These are phyloP conservation scores for Rhizophora apiculata DNA, from an alignment of 345 rosid species.

Conservation along the genomic window DNA sequence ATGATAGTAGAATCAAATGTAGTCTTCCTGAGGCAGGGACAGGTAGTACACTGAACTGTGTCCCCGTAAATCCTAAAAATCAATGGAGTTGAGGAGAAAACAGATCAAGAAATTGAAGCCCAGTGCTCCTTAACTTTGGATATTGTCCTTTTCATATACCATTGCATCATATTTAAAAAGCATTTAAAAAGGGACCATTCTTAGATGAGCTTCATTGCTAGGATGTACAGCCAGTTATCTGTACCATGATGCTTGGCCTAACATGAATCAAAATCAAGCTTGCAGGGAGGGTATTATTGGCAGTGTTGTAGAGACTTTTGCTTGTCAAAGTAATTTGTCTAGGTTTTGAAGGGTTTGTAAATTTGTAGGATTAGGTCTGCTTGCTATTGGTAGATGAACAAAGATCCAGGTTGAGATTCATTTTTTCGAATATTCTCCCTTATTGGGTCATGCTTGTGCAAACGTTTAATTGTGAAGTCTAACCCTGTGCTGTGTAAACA, in stretches of 20 bases:
- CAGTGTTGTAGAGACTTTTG: background rate
- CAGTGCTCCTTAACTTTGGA: background rate
- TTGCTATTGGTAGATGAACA: background rate
- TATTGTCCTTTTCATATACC: background rate
- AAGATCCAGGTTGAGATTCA: background rate
- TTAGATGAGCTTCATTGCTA: background rate
- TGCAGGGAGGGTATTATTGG: background rate
- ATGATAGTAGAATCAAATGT: slow-evolving; percentile 2
- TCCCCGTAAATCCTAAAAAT: background rate
- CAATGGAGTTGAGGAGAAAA: background rate
- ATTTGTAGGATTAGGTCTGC: background rate
- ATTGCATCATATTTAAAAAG: background rate
- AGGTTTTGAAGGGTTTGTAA: background rate
- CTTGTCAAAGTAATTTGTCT: background rate
- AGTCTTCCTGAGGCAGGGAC: slow-evolving; percentile 7
- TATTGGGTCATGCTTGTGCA: background rate
- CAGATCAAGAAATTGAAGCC: background rate
- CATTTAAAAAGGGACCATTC: background rate
- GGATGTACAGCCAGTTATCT: background rate
- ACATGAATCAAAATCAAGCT: background rate
- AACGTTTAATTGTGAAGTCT: background rate
- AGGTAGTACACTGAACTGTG: background rate
- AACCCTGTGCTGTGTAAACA: too few species aligned
- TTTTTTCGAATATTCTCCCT: background rate
- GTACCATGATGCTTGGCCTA: background rate